Evolutionary conservation across 305 asterid species (phyloP), one percentile per base, ranked within the genome.

Genomic region (Fraxinus baroniana): DNA sequence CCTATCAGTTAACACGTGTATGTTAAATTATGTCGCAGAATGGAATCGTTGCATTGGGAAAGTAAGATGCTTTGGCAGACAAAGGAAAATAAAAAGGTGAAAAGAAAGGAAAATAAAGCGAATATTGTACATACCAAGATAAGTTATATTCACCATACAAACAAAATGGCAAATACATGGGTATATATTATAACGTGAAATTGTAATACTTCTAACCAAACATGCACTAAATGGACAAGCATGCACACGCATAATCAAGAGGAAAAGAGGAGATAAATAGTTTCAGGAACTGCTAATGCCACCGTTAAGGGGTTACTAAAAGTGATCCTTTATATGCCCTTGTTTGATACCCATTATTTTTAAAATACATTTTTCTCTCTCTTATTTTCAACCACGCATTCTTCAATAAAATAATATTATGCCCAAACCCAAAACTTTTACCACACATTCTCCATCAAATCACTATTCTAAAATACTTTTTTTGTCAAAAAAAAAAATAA

Each of bases 1-100:
- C 97, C 97, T 93, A 86, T 72, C 57, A 28, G 37, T 80, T 64
- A 46, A 33, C 12, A 28, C 15, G 7, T 5, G n/a, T 12, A 80
- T 73, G 12, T 81, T 70, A 39, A 83, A 79, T 24, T 79, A 49
- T n/a, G 49, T 33, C 35, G 0, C 32, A 64, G 5, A 64, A 55
- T 55, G 64, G 64, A 55, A 55, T 55, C 9, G 52, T 3, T n/a
- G 55, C 66, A 18, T 55, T 15, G 20, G 9, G 22, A n/a, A 55
- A 55, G 66, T 55, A 55, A 55, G 66, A 55, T 44, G 52, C 13
- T 5, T 55, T 1, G 9, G 7, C 24, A 4, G 66, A 55, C 66
- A 5, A 55, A 15, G 9, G 66, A 55, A 55, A 12, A 44, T 44
- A 13, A 44, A 44, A 39, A 9, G 49, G 49, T 12, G 3, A 39